Evolutionary conservation across 2,329 filamentous ascomycete species (phyloP).

Genomic region (Pseudogymnoascus sp.): DNA sequence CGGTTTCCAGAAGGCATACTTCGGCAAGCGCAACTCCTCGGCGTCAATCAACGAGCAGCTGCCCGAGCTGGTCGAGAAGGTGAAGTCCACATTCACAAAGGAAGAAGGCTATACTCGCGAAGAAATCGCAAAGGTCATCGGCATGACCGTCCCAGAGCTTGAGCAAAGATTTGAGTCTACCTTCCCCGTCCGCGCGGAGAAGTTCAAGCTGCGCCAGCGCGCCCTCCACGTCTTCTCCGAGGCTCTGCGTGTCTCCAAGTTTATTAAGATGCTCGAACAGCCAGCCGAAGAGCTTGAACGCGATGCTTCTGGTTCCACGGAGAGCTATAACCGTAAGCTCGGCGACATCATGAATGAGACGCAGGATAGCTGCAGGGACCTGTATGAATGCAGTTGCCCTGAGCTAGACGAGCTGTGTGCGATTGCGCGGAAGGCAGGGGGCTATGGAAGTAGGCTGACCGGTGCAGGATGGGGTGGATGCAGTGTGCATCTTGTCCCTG

Average conservation of each 20-base stretch:
- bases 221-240: slow-evolving; percentile 88
- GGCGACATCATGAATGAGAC: slow-evolving; percentile 83
- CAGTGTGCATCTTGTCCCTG: slow-evolving; percentile 84
- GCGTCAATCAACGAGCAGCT: slow-evolving; percentile 55
- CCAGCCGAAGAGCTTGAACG: slow-evolving; percentile 27
- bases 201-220: slow-evolving; percentile 79
- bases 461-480: slow-evolving; percentile 97
- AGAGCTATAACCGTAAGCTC: slow-evolving; percentile 55
- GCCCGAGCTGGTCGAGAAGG: slow-evolving; percentile 59
- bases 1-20: slow-evolving; percentile 80
- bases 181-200: slow-evolving; percentile 80
- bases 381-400: slow-evolving; percentile 86
- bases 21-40: slow-evolving; percentile 32
- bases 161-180: slow-evolving; percentile 73
- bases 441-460: slow-evolving; percentile 77
- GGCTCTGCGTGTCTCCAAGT: slow-evolving; percentile 74
- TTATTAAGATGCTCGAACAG: slow-evolving; percentile 67
- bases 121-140: slow-evolving; percentile 67
- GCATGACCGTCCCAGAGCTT: slow-evolving; percentile 60
- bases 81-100: slow-evolving; percentile 61
- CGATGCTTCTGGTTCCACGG: slow-evolving; percentile 42
- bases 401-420: slow-evolving; percentile 85
- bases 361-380: slow-evolving; percentile 74
- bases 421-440: slow-evolving; percentile 68
- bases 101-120: slow-evolving; percentile 81